These are phyloP conservation scores for Globisporangium paddicum DNA, from an alignment of 352 stramenopile species.

Conservation along the genomic window DNA sequence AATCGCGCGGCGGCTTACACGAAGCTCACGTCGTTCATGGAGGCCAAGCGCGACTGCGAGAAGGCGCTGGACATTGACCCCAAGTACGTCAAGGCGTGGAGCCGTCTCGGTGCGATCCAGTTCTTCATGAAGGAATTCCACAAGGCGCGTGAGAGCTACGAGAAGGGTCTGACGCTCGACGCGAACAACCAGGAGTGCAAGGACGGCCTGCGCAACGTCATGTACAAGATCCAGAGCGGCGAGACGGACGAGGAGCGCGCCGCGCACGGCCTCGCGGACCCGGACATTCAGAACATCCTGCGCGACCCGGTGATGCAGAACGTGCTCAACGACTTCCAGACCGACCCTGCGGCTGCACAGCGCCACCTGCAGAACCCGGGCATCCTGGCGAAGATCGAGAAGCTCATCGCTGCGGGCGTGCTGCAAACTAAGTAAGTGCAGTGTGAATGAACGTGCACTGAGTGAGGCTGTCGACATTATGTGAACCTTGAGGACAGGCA, in stretches of 20 bases:
- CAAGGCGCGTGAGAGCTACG: slow-evolving; percentile 97
- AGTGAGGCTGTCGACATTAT: too few relatives aligned
- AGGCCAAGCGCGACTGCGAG: slow-evolving; percentile 93
- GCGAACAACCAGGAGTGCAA: slow-evolving; percentile 94
- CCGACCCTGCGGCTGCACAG: slow-evolving; percentile 89
- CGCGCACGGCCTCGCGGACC: slow-evolving; percentile 97
- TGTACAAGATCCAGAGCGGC: slow-evolving; percentile 92
- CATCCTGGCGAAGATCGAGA: slow-evolving; percentile 98
- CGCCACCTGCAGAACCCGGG: slow-evolving; percentile 93
- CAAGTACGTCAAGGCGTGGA: slow-evolving; percentile 99
- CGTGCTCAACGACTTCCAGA: slow-evolving; percentile 97
- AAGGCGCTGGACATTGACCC: slow-evolving; percentile 98
- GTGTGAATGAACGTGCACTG: background rate
- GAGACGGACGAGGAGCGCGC: slow-evolving; percentile 96
- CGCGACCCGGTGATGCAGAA: slow-evolving; percentile 97
- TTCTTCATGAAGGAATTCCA: slow-evolving; percentile 99
- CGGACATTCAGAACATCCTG: slow-evolving; percentile 98
- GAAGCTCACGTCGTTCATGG: slow-evolving; percentile 96
- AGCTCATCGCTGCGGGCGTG: slow-evolving; percentile 98
- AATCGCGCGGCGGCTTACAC: slow-evolving; percentile 97
- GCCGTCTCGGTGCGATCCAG: slow-evolving; percentile 98
- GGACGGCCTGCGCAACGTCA: slow-evolving; percentile 94
- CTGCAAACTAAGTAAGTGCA: slow-evolving; percentile 89
- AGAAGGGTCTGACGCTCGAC: slow-evolving; percentile 95
- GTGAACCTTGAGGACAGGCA: background rate